Percentiles rank a stretch among this genome's conserved stretches.
Conservation (phyloP, 225 moss, liverwort and hornwort species). For the Bryum argenteum region DNA sequence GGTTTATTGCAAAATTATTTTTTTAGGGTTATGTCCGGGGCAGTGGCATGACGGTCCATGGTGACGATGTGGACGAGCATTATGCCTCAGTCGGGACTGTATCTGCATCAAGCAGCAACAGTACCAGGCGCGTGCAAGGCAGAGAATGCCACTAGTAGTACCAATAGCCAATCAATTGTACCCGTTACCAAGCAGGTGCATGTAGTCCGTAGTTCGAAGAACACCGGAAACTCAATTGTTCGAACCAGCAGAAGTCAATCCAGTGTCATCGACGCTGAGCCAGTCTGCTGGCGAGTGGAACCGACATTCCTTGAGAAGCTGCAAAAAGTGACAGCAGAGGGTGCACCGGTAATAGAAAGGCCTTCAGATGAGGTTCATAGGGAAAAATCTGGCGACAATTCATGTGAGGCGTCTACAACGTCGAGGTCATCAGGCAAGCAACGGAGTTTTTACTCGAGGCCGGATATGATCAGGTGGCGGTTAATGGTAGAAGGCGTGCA, state of each 20-base stretch:
- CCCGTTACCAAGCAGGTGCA: constrained; percentile 5
- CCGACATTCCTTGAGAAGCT: constrained; percentile 33
- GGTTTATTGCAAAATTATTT: no score
- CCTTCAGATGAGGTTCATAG: constrained; percentile 1
- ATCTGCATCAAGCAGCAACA: constrained; percentile 27
- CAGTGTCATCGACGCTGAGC: constrained; percentile 46
- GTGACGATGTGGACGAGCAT: constrained; percentile 40
- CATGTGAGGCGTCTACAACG: constrained; percentile 16
- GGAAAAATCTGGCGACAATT: constrained; percentile 23
- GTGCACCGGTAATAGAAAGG: not conserved
- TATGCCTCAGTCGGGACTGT: constrained; percentile 46
- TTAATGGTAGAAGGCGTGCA: constrained; percentile 51
- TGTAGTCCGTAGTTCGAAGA: constrained; percentile 9
- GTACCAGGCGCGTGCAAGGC: constrained; percentile 32
- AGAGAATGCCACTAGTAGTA: constrained; percentile 9
- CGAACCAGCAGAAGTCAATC: constrained; percentile 44
- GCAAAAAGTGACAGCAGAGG: constrained; percentile 26
- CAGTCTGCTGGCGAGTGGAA: constrained; percentile 39
- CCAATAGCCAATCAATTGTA: constrained; percentile 13
- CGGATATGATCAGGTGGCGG: constrained; percentile 57
- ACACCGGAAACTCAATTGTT: constrained; percentile 22
- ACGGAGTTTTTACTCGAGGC: constrained; percentile 36
- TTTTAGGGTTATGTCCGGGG: constrained; percentile 11
- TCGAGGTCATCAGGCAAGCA: constrained; percentile 23
- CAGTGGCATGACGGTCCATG: constrained; percentile 36